Conservation (phyloP, 2,329 filamentous ascomycete genomes). For the Ophiocordyceps camponoti-floridani region DNA sequence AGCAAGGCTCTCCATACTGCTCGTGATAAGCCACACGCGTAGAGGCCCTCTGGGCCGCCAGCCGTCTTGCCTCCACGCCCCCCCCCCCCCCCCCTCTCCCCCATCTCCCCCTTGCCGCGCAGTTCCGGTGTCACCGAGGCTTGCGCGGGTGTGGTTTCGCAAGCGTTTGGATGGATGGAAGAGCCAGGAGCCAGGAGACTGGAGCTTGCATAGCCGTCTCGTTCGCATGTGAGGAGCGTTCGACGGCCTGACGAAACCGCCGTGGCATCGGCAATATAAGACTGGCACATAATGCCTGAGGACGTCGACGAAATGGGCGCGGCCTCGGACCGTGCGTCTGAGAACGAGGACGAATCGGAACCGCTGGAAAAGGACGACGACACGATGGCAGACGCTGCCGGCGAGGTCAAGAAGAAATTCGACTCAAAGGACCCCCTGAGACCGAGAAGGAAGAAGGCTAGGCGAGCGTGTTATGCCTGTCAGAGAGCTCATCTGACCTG, state of each 20-base stretch:
- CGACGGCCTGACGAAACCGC: conserved; percentile 2
- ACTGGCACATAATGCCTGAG: conserved; percentile 35
- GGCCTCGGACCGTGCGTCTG: conserved; percentile 40
- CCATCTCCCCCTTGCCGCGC: conserved; percentile 1
- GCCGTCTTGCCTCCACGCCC: conserved; percentile 8
- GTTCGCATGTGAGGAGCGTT: conserved; percentile 6
- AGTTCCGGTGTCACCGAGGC: conserved; percentile 12
- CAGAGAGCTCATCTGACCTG: conserved; percentile 95
- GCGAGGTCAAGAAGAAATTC: conserved; percentile 47
- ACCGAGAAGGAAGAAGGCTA: conserved; percentile 86
- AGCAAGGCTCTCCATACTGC: neutral
- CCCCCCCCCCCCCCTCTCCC: conserved; percentile 1
- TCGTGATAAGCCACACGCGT: conserved; percentile 5
- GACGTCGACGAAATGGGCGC: conserved; percentile 34
- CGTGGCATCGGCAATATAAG: conserved; percentile 22
- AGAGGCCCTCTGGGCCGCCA: conserved; percentile 10
- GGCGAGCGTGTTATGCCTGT: conserved; percentile 89
- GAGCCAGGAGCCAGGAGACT: conserved; percentile 9
- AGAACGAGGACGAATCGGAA: conserved; percentile 39
- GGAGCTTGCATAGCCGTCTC: conserved; percentile 16
- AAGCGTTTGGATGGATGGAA: conserved; percentile 11
- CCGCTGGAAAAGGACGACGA: conserved; percentile 27
- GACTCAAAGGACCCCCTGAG: conserved; percentile 80
- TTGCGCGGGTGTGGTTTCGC: conserved; percentile 15
- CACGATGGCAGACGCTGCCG: conserved; percentile 32